Evolutionary conservation across 495 filamentous ascomycete species (phyloP).

Genomic region (Xylaria scruposa): DNA sequence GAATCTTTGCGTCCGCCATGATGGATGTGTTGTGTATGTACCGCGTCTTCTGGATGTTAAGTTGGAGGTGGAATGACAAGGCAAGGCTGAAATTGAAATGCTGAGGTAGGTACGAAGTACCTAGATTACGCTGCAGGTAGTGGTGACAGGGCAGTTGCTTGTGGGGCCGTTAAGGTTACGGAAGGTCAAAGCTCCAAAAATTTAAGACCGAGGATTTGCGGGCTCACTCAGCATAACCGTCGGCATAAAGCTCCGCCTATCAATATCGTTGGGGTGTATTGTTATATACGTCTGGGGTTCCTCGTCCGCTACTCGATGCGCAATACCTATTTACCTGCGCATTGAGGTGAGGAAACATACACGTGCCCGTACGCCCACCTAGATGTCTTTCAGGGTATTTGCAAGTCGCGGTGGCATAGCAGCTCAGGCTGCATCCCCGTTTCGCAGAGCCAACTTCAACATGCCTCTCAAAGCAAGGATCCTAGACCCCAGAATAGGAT

Average conservation of each 20-base stretch:
- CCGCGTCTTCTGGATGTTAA: constrained; percentile 9
- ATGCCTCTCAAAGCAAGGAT: constrained; percentile 95
- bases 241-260: not conserved
- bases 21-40: constrained; percentile 37
- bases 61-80: constrained; percentile 3
- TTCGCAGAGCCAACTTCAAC: constrained; percentile 44
- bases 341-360: constrained; percentile 28
- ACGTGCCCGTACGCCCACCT: constrained; percentile 24
- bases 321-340: constrained; percentile 32
- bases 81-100: constrained; percentile 40
- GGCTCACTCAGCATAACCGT: not conserved
- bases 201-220: constrained; percentile 30
- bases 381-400: constrained; percentile 53
- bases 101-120: too few species aligned
- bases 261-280: not conserved
- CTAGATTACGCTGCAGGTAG: too few species aligned
- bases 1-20: constrained; percentile 80
- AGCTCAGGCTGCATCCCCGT: constrained; percentile 46
- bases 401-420: constrained; percentile 49
- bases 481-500: constrained; percentile 63
- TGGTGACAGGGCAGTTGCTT: too few species aligned
- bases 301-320: constrained; percentile 30
- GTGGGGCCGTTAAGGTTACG: not conserved
- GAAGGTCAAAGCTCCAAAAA: constrained; percentile 28
- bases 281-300: not conserved